Evolutionary conservation across 495 filamentous ascomycete species (phyloP).

Genomic region (Hypoxylon fuscum): DNA sequence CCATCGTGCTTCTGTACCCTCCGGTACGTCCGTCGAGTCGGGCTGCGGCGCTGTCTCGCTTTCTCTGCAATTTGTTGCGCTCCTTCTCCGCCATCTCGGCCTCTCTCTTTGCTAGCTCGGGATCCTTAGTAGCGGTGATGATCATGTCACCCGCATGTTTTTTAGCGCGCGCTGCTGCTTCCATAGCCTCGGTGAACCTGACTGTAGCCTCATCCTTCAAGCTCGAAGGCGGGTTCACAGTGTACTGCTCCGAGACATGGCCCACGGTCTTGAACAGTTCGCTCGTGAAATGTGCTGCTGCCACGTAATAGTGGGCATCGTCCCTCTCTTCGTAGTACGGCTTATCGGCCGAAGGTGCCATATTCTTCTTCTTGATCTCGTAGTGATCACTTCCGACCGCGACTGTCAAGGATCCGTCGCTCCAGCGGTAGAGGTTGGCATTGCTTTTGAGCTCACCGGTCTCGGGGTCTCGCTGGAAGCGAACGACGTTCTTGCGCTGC

Average conservation of each 20-base stretch:
- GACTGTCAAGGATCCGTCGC: constrained; percentile 84
- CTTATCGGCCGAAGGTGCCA: constrained; percentile 70
- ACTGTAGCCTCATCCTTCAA: constrained; percentile 81
- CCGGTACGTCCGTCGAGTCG: constrained; percentile 65
- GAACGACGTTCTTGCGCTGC: constrained; percentile 49
- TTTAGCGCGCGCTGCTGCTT: constrained; percentile 61
- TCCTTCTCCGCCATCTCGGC: constrained; percentile 80
- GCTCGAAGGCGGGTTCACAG: constrained; percentile 71
- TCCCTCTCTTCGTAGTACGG: constrained; percentile 75
- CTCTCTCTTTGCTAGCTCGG: constrained; percentile 78
- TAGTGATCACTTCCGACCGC: constrained; percentile 79
- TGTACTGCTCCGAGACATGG: constrained; percentile 81
- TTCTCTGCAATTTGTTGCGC: constrained; percentile 70
- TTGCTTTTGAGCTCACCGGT: constrained; percentile 73
- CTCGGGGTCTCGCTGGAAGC: constrained; percentile 52
- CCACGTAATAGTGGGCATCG: constrained; percentile 82
- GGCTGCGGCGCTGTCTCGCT: constrained; percentile 72
- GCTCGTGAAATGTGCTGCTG: constrained; percentile 73
- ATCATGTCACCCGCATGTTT: constrained; percentile 59
- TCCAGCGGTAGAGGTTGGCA: constrained; percentile 80
- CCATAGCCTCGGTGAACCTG: constrained; percentile 74
- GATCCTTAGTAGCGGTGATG: constrained; percentile 74
- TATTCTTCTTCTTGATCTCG: constrained; percentile 75
- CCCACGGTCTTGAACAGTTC: constrained; percentile 77
- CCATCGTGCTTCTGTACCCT: constrained; percentile 63